Percentiles rank a stretch among this genome's conserved stretches.
These are phyloP conservation scores for Tubosaeta sp. DNA, from an alignment of 768 basidiomycete genomes.

Conservation along the genomic window DNA sequence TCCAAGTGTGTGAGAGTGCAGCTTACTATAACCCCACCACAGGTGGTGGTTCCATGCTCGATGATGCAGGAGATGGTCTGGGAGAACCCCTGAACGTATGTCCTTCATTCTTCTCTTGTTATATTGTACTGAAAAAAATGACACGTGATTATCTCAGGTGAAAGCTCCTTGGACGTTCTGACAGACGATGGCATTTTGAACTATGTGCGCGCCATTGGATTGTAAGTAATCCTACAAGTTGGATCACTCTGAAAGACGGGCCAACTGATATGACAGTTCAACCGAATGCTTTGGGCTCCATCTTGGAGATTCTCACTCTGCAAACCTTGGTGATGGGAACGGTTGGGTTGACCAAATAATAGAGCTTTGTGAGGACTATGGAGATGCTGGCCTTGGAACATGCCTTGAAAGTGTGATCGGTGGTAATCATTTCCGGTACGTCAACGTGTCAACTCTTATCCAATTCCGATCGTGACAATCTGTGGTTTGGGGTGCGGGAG, in stretches of 20 bases:
- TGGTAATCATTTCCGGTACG: conserved; percentile 49
- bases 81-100: conserved; percentile 45
- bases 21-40: conserved; percentile 34
- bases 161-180: conserved; percentile 54
- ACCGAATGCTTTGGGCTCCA: conserved; percentile 38
- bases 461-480: too few relatives aligned
- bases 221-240: conserved; percentile 36
- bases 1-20: conserved; percentile 6
- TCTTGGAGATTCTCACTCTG: conserved; percentile 32
- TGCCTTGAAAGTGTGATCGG: conserved; percentile 42
- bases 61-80: conserved; percentile 33
- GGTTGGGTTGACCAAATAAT: conserved; percentile 40
- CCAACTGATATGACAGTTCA: too few relatives aligned
- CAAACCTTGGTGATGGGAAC: conserved; percentile 46
- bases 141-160: conserved; percentile 61
- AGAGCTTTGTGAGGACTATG: conserved; percentile 43
- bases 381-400: conserved; percentile 32
- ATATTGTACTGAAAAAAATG: not conserved
- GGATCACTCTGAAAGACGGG: too few relatives aligned
- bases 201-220: conserved; percentile 58
- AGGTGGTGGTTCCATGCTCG: conserved; percentile 42
- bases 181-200: conserved; percentile 51
- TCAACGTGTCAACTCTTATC: too few relatives aligned
- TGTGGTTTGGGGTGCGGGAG: too few relatives aligned
- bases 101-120: not conserved